These are phyloP conservation scores for Flagelloscypha sp. DNA, from an alignment of 768 basidiomycete species.

Conservation along the genomic window DNA sequence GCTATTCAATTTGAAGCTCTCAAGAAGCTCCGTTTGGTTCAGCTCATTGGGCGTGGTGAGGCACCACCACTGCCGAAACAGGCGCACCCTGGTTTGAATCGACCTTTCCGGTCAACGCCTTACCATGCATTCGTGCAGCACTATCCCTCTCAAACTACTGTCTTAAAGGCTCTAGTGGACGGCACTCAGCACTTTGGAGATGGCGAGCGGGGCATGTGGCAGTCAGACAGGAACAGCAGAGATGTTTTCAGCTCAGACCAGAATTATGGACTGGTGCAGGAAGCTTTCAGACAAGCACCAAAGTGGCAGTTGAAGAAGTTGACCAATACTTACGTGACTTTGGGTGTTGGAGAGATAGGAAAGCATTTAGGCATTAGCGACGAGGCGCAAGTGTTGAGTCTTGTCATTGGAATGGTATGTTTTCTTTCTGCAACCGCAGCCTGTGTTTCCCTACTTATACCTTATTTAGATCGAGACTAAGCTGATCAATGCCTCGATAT, in stretches of 20 bases:
- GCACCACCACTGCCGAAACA: conserved; percentile 62
- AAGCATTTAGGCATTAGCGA: conserved; percentile 26
- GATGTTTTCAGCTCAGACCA: conserved; percentile 62
- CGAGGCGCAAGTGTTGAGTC: conserved; percentile 9
- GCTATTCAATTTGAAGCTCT: conserved; percentile 79
- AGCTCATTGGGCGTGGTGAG: conserved; percentile 64
- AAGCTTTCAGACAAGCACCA: conserved; percentile 62
- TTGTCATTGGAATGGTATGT: too few relatives aligned
- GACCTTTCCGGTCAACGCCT: conserved; percentile 57
- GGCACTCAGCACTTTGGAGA: too few relatives aligned
- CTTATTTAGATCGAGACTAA: too few relatives aligned
- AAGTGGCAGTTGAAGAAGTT: conserved; percentile 75
- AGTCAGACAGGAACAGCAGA: too few relatives aligned
- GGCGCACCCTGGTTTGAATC: conserved; percentile 45
- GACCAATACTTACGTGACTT: conserved; percentile 75
- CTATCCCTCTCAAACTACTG: too few relatives aligned
- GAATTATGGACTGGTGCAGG: conserved; percentile 61
- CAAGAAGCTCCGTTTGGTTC: conserved; percentile 76
- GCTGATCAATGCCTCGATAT: too few relatives aligned
- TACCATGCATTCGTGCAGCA: conserved; percentile 57
- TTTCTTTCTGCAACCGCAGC: too few relatives aligned
- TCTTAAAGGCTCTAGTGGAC: too few relatives aligned
- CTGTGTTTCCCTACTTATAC: too few relatives aligned
- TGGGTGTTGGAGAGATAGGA: conserved; percentile 66
- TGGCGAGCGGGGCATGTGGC: too few relatives aligned